Evolutionary conservation across 805 yeast species (phyloP).

Genomic region (Starmerella scarabaei): DNA sequence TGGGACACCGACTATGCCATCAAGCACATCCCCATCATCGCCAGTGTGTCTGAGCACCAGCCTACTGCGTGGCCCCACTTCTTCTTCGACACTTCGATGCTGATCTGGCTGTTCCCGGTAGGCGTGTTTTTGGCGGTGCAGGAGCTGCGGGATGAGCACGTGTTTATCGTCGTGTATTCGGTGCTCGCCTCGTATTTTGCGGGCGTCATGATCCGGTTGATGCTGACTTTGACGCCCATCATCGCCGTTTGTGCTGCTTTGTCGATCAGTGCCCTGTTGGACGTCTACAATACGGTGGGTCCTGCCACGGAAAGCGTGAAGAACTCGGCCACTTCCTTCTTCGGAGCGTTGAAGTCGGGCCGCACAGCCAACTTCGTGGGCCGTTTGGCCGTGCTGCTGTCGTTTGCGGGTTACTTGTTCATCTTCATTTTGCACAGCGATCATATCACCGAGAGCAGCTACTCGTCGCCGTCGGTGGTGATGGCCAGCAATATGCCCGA

Average conservation of each 20-base stretch:
- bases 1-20: slow-evolving; percentile 98
- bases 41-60: slow-evolving; percentile 97
- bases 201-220: slow-evolving; percentile 97
- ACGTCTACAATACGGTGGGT: slow-evolving; percentile 39
- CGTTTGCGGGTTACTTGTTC: slow-evolving; percentile 62
- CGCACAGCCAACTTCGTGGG: slow-evolving; percentile 31
- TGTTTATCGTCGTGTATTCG: slow-evolving; percentile 79
- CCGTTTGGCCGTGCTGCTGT: slow-evolving; percentile 46
- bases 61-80: slow-evolving; percentile 99
- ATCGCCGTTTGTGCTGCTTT: slow-evolving; percentile 89
- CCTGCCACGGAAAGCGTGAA: slow-evolving; percentile 1
- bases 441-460: slow-evolving; percentile 92
- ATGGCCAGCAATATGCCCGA: slow-evolving; percentile 72
- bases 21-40: slow-evolving; percentile 95
- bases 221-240: slow-evolving; percentile 92
- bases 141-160: slow-evolving; percentile 81
- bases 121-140: slow-evolving; percentile 86
- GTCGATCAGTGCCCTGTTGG: slow-evolving; percentile 72
- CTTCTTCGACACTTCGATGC: slow-evolving; percentile 81
- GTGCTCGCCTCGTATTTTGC: slow-evolving; percentile 95
- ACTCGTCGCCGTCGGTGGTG: slow-evolving; percentile 96
- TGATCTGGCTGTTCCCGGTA: slow-evolving; percentile 97
- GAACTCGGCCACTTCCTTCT: slow-evolving; percentile 11
- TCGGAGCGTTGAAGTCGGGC: slow-evolving; percentile 16
- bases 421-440: slow-evolving; percentile 89